These are phyloP conservation scores for Trichothecium roseum DNA, from an alignment of 2,329 filamentous ascomycete species.

Conservation along the genomic window DNA sequence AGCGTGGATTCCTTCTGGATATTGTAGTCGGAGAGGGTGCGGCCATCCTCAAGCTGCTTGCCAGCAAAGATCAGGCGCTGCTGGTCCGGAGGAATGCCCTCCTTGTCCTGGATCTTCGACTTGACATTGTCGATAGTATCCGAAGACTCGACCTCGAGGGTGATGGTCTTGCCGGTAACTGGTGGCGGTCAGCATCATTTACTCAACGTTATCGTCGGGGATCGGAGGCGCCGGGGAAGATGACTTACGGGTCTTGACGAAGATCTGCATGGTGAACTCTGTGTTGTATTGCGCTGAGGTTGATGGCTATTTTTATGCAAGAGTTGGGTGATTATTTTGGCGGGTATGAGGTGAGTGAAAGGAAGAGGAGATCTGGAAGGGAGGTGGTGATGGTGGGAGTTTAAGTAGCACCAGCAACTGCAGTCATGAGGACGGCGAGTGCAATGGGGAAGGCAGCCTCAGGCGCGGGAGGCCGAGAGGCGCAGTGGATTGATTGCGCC, in stretches of 20 bases:
- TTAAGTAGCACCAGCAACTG: constrained; percentile 3
- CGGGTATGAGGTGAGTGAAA: constrained; percentile 2
- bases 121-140: constrained; percentile 98
- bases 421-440: not conserved
- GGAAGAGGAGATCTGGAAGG: constrained; percentile 2
- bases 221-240: constrained; percentile 8
- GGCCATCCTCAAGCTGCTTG: constrained; percentile 91
- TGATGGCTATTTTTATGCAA: not conserved
- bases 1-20: constrained; percentile 59
- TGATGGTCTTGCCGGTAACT: constrained; percentile 59
- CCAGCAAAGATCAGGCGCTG: constrained; percentile 94
- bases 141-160: constrained; percentile 66
- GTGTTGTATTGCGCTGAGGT: not conserved
- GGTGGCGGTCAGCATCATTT: constrained; percentile 12
- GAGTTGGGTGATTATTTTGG: not conserved
- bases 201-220: not conserved
- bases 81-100: constrained; percentile 92
- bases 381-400: not conserved
- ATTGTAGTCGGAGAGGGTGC: constrained; percentile 45
- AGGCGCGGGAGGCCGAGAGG: not conserved
- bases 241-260: constrained; percentile 85
- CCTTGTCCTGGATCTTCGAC: constrained; percentile 97
- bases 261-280: constrained; percentile 76
- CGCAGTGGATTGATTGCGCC: not conserved
- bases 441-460: not conserved